Evolutionary conservation across 2,329 filamentous ascomycete species (phyloP), one percentile per base, ranked within the genome.

Genomic region (Xylaria sp.): DNA sequence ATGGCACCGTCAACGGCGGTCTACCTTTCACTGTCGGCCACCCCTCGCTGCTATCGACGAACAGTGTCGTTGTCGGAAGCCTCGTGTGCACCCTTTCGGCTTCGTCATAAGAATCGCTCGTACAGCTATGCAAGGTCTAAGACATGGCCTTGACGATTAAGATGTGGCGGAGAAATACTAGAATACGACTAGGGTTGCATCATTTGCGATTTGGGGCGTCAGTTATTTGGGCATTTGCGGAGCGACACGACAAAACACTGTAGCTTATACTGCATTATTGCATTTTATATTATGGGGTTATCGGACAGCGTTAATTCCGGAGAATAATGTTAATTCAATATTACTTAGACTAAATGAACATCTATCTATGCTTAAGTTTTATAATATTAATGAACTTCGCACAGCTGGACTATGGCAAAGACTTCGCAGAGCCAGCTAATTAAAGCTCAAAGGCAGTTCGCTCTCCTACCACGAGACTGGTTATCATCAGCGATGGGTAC

Each of bases 21-120:
- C 54, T 69, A 39, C 54, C 73, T 20, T 75, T 77, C 62, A 62
- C 51, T 49, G 54, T 52, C 70, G 60, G 39, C n/a, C 61, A 58
- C 1, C 75, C 75, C 18, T 72, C 72, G 18, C 25, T 13, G 7
- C 70, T 77, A 13, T 75, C 74, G 6, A 76, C 75, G 41, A 77
- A 77, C 71, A 75, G 70, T 28, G 74, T 77, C 43, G 52, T 66
- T 10, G 71, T 77, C 20, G 74, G 74, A 39, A 75, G 72, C 68
- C 68, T 77, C 39, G 55, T 71, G n/a, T 77, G 75, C 71, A 15
- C 48, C 23, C 5, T 20, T 2, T 41, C 36, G 9, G 18, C 54
- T 4, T 18, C 54, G 4, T 33, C 33, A 39, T 55, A 23, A 55
- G 9, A 12, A 39, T 20, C 31, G 18, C 52, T 23, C 31, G 13